These are phyloP conservation scores for Afroboletus lepidellus DNA, from an alignment of 1,284 basidiomycete species.

Conservation along the genomic window DNA sequence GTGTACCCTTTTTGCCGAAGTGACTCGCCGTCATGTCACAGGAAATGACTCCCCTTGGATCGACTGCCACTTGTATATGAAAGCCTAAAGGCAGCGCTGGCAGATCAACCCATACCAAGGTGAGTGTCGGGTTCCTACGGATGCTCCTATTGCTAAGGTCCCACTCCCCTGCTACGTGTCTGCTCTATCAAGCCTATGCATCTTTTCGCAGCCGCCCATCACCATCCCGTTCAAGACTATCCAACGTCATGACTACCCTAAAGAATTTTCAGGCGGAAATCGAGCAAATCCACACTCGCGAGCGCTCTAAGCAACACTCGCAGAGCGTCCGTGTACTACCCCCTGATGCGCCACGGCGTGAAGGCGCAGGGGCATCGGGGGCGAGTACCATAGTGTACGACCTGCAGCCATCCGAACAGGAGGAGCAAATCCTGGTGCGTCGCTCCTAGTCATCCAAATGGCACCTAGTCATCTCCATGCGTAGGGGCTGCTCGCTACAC, in stretches of 20 bases:
- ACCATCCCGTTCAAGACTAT: conserved; percentile 3
- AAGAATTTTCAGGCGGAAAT: conserved; percentile 74
- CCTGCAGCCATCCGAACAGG: conserved; percentile 45
- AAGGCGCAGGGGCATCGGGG: conserved; percentile 1
- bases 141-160: not conserved
- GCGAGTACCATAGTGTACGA: not conserved
- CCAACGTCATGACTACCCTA: conserved; percentile 53
- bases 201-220: conserved; percentile 1
- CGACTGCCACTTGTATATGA: conserved; percentile 3
- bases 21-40: conserved; percentile 8
- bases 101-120: conserved; percentile 1
- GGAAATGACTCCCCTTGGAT: not conserved
- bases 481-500: conserved; percentile 47
- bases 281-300: conserved; percentile 65
- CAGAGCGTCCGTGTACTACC: conserved; percentile 7
- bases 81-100: not conserved
- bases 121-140: conserved; percentile 3
- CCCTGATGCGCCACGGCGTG: conserved; percentile 31
- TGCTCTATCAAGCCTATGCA: conserved; percentile 16
- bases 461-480: conserved; percentile 5
- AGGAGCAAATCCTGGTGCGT: conserved; percentile 60
- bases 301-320: conserved; percentile 57
- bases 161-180: conserved; percentile 2
- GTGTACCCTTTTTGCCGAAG: too few relatives aligned
- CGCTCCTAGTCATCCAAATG: not conserved